These are phyloP conservation scores for Penicillium frequentans DNA, from an alignment of 2,329 filamentous ascomycete species.

Conservation along the genomic window DNA sequence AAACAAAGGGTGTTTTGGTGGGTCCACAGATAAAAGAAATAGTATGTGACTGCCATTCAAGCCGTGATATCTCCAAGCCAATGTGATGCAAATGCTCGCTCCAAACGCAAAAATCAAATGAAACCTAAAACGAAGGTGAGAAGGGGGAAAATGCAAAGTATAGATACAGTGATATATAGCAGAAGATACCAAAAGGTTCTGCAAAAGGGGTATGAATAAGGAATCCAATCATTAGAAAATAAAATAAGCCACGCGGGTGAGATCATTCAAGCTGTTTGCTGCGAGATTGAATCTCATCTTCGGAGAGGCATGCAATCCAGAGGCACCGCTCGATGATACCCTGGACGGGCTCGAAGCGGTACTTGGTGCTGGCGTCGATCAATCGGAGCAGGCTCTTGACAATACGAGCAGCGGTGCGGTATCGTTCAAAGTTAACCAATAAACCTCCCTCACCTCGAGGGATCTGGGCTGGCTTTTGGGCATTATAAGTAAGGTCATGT, in stretches of 20 bases:
- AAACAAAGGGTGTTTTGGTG: background rate
- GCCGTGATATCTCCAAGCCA: conserved; percentile 11
- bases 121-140: conserved; percentile 12
- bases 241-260: conserved; percentile 8
- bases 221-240: conserved; percentile 14
- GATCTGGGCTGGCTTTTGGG: conserved; percentile 63
- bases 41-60: background rate
- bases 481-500: conserved; percentile 66
- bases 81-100: conserved; percentile 20
- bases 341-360: conserved; percentile 57
- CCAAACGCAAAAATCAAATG: conserved; percentile 15
- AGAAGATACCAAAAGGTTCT: conserved; percentile 6
- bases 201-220: conserved; percentile 20
- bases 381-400: conserved; percentile 64
- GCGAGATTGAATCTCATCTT: conserved; percentile 55
- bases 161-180: conserved; percentile 12
- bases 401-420: conserved; percentile 64
- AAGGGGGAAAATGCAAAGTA: conserved; percentile 14
- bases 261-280: conserved; percentile 46
- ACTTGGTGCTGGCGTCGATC: conserved; percentile 64
- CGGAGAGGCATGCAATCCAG: conserved; percentile 62
- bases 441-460: conserved; percentile 50
- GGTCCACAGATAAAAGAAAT: background rate
- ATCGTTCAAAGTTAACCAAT: conserved; percentile 67
- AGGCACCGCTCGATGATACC: conserved; percentile 63